These are phyloP conservation scores for Gigaspora rosea DNA, from an alignment of 192 early-diverging fungal genomes.

Conservation along the genomic window DNA sequence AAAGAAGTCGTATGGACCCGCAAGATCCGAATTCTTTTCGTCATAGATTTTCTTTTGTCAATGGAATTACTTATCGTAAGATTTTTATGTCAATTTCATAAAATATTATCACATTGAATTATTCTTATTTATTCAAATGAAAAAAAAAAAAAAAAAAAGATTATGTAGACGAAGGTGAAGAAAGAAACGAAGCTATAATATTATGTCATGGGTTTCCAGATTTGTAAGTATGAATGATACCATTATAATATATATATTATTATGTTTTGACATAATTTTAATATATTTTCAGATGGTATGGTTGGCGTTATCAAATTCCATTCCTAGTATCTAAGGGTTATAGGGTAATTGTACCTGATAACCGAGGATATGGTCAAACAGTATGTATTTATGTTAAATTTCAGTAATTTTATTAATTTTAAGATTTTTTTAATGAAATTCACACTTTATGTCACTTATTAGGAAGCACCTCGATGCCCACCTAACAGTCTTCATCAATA, in stretches of 20 bases:
- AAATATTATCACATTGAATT: not conserved
- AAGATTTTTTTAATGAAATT: too few species aligned
- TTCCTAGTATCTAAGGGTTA: constrained; percentile 57
- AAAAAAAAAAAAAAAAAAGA: constrained; percentile 19
- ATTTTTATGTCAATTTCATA: not conserved
- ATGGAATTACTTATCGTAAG: constrained; percentile 30
- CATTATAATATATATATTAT: too few species aligned
- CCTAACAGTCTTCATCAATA: constrained; percentile 45
- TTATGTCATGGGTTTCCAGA: constrained; percentile 49
- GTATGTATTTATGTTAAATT: constrained; percentile 28
- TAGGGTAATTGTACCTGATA: constrained; percentile 56
- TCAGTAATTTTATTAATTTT: not conserved
- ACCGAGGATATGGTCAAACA: constrained; percentile 57
- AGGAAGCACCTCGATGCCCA: constrained; percentile 43
- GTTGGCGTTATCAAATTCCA: constrained; percentile 51
- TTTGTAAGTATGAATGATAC: not conserved
- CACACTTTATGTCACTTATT: not conserved
- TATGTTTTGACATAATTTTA: too few species aligned
- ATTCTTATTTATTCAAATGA: not conserved
- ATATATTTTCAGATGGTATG: constrained; percentile 35
- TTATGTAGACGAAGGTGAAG: constrained; percentile 47
- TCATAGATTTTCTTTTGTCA: constrained; percentile 24
- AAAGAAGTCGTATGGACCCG: not conserved
- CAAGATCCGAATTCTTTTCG: constrained; percentile 16
- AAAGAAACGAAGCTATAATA: constrained; percentile 37